Conservation (phyloP, 352 stramenopile genomes). For the Blastocystis sp. region DNA sequence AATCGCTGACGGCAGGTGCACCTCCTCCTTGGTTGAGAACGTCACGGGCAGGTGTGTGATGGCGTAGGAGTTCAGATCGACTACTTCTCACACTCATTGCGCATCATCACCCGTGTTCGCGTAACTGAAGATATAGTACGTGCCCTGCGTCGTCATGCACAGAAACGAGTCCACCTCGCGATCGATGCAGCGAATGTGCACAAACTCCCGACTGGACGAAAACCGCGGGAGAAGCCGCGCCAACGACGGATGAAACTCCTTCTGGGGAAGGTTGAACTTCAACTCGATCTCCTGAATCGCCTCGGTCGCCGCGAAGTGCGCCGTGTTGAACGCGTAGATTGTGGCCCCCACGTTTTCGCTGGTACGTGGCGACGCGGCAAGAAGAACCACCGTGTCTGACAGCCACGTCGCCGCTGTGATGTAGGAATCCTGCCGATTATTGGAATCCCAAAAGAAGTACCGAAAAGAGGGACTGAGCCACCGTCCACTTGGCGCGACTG, state of each 20-base stretch:
- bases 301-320: neutral
- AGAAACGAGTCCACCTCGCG: constrained; percentile 5
- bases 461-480: neutral
- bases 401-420: constrained; percentile 46
- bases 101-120: neutral
- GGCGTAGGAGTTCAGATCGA: neutral
- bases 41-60: neutral
- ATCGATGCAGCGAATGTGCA: constrained; percentile 37
- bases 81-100: neutral
- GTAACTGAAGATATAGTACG: constrained; percentile 25
- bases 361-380: constrained; percentile 5
- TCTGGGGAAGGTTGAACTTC: neutral
- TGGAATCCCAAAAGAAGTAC: neutral
- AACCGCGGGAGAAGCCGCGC: neutral
- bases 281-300: constrained; percentile 57
- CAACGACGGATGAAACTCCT: neutral
- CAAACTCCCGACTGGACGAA: neutral
- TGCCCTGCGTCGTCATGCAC: neutral
- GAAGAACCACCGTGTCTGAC: constrained; percentile 19
- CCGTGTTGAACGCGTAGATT: constrained; percentile 18
- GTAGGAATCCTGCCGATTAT: neutral
- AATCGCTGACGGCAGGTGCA: neutral
- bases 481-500: neutral
- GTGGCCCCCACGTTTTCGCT: neutral
- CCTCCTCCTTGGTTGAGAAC: constrained; percentile 2